Percentiles rank a stretch among this genome's conserved stretches.
Evolutionary conservation across 352 stramenopile species (phyloP).

Genomic region (Globisporangium irregulare): DNA sequence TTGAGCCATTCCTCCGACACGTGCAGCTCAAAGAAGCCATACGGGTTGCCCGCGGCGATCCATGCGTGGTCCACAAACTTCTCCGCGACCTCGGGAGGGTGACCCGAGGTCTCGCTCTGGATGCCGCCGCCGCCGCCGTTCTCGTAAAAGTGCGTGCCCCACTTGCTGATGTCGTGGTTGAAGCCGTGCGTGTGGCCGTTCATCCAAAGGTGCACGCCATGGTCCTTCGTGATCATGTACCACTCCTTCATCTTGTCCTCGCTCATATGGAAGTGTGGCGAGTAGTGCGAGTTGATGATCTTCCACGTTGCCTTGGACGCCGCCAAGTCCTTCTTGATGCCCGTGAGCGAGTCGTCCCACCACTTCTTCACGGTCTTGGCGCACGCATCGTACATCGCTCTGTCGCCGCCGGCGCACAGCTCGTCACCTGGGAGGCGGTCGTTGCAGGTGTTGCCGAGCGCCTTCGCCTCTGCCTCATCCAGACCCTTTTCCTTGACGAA

Average conservation of each 20-base stretch:
- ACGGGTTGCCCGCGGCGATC: conserved; percentile 76
- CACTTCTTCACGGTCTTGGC: conserved; percentile 69
- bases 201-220: conserved; percentile 64
- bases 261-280: conserved; percentile 87
- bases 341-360: conserved; percentile 69
- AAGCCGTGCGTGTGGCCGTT: conserved; percentile 81
- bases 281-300: conserved; percentile 90
- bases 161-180: conserved; percentile 83
- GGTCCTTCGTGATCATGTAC: conserved; percentile 81
- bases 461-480: conserved; percentile 39
- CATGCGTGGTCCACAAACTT: conserved; percentile 82
- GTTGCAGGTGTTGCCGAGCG: conserved; percentile 70
- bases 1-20: conserved; percentile 86
- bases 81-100: conserved; percentile 62
- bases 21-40: conserved; percentile 84
- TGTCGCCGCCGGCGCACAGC: conserved; percentile 63
- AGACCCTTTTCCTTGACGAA: conserved; percentile 72
- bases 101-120: conserved; percentile 78
- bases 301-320: conserved; percentile 81
- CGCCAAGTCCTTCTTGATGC: conserved; percentile 68
- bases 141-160: conserved; percentile 87
- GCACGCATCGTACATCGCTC: conserved; percentile 78
- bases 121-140: conserved; percentile 86
- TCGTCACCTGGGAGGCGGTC: conserved; percentile 57
- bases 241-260: conserved; percentile 88